A percentile compares a stretch with the other conserved stretches of the same genome.
These are phyloP conservation scores for Aspergillus udagawae DNA, from an alignment of 2,329 filamentous ascomycete species.

Conservation along the genomic window DNA sequence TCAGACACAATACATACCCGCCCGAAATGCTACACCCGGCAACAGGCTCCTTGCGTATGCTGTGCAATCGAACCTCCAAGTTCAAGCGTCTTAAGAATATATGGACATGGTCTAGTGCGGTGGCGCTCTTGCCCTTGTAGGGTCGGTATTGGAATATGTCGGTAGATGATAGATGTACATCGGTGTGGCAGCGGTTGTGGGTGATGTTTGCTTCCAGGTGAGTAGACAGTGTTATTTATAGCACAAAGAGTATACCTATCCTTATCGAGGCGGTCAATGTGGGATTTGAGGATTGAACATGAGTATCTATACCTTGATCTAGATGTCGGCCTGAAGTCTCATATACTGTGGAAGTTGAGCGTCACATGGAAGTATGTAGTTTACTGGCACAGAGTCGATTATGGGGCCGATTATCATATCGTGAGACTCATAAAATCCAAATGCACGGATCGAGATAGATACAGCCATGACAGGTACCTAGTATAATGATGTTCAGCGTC, in stretches of 20 bases:
- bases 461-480: neutral
- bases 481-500: neutral
- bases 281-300: neutral
- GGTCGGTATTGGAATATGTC: neutral
- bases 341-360: no score
- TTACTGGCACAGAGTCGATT: neutral
- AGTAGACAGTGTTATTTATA: neutral
- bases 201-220: neutral
- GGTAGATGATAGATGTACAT: neutral
- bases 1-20: constrained; percentile 5
- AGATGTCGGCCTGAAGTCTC: no score
- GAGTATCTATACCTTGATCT: no score
- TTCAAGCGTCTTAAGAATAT: neutral
- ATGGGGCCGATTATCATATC: neutral
- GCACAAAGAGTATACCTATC: neutral
- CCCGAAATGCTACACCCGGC: neutral
- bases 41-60: constrained; percentile 14
- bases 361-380: neutral
- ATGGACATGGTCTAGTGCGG: neutral
- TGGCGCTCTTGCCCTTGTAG: neutral
- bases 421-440: neutral
- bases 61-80: neutral
- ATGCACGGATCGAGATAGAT: neutral
- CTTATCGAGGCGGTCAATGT: neutral
- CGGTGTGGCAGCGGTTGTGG: neutral